phyloP scores from a whole-genome alignment of 441 rosid genomes.

The Brassica hybrid region DNA sequence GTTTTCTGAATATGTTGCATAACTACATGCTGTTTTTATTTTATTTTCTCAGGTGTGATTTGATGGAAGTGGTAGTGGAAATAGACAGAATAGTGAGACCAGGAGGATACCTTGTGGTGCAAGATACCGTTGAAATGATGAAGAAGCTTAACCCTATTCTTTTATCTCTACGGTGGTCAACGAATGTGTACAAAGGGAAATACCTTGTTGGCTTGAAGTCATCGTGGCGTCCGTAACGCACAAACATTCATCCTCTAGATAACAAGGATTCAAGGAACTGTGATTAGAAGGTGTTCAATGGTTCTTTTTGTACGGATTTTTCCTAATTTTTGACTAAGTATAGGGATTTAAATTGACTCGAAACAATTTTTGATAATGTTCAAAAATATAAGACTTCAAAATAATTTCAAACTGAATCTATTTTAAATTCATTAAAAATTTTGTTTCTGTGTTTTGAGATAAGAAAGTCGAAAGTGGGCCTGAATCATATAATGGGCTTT shows the following conservation, averaged over 20 bases:
- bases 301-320: background rate
- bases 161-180: conserved; percentile 73
- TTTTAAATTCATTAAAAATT: background rate
- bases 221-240: conserved; percentile 70
- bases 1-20: background rate
- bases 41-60: conserved; percentile 59
- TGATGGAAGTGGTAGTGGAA: conserved; percentile 64
- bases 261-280: background rate
- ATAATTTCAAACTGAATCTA: background rate
- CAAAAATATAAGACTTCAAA: background rate
- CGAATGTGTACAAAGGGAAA: conserved; percentile 57
- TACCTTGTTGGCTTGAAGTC: conserved; percentile 72
- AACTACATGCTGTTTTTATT: conserved; percentile 7
- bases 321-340: conserved; percentile 1
- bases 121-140: conserved; percentile 65
- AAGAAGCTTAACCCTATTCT: conserved; percentile 64
- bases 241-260: background rate
- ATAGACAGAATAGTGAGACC: conserved; percentile 84
- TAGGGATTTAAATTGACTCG: background rate
- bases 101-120: conserved; percentile 76
- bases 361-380: background rate
- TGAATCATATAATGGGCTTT: conserved; percentile 6
- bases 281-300: conserved; percentile 7
- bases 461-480: background rate
- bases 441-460: background rate